These are phyloP conservation scores for Vitis hybrid DNA, from an alignment of 177 flowering plant species.

Conservation along the genomic window DNA sequence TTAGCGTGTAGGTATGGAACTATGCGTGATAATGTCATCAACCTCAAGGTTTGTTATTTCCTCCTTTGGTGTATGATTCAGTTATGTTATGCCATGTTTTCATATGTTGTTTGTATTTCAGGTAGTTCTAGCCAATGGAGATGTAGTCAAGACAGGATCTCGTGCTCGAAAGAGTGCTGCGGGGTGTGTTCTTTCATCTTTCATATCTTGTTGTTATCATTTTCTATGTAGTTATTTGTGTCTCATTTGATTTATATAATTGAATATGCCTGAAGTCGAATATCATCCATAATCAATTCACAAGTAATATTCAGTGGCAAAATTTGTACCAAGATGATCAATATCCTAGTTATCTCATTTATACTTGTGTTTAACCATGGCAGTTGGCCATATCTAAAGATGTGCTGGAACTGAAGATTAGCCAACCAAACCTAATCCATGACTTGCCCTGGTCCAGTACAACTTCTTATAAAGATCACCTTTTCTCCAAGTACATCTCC, in stretches of 20 bases:
- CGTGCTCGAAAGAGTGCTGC: conserved; percentile 99
- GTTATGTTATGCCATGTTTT: background rate
- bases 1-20: conserved; percentile 94
- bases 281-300: too few species aligned
- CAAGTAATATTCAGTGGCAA: too few species aligned
- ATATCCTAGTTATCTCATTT: too few species aligned
- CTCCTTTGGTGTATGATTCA: background rate
- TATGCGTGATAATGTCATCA: conserved; percentile 98
- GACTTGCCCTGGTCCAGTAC: too few species aligned
- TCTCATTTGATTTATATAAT: conserved; percentile 1
- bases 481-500: too few species aligned
- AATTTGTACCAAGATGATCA: too few species aligned
- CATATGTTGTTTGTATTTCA: conserved; percentile 22
- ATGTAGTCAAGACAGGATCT: conserved; percentile 88
- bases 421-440: too few species aligned
- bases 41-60: conserved; percentile 67
- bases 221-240: background rate
- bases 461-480: too few species aligned
- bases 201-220: background rate
- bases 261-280: too few species aligned
- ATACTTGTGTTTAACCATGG: too few species aligned
- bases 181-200: conserved; percentile 53
- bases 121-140: conserved; percentile 93
- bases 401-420: too few species aligned
- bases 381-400: too few species aligned